phyloP scores from a whole-genome alignment of 2,329 filamentous ascomycete genomes.

The Elsinoe australis region DNA sequence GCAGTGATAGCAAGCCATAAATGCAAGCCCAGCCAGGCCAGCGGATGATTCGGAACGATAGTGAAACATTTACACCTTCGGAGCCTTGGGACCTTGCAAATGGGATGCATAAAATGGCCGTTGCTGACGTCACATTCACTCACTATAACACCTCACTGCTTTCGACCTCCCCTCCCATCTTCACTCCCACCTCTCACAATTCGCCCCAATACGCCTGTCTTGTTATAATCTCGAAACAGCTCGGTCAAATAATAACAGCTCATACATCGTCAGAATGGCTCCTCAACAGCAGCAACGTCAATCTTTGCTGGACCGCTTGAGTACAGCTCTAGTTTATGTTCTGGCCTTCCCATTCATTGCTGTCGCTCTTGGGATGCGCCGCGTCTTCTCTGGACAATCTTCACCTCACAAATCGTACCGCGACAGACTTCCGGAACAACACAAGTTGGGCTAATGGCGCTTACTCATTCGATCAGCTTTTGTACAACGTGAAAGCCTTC shows the following conservation, averaged over 20 bases:
- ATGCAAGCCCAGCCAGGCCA: background rate
- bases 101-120: too few species aligned
- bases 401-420: conserved; percentile 19
- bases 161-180: too few species aligned
- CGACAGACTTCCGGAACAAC: conserved; percentile 19
- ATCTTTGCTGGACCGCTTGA: conserved; percentile 20
- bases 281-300: conserved; percentile 8
- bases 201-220: too few species aligned
- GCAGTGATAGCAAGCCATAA: background rate
- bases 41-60: too few species aligned
- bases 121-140: too few species aligned
- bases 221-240: too few species aligned
- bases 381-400: conserved; percentile 17
- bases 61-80: too few species aligned
- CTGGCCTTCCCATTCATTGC: conserved; percentile 23
- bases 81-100: too few species aligned
- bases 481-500: too few species aligned
- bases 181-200: too few species aligned
- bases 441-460: conserved; percentile 18
- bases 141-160: too few species aligned
- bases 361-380: conserved; percentile 20
- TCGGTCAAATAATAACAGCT: background rate
- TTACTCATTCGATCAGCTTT: too few species aligned
- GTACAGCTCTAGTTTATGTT: conserved; percentile 21
- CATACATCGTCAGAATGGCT: conserved; percentile 12